These are phyloP conservation scores for Backusella psychrophila DNA, from an alignment of 192 early-diverging fungal species.

Conservation along the genomic window DNA sequence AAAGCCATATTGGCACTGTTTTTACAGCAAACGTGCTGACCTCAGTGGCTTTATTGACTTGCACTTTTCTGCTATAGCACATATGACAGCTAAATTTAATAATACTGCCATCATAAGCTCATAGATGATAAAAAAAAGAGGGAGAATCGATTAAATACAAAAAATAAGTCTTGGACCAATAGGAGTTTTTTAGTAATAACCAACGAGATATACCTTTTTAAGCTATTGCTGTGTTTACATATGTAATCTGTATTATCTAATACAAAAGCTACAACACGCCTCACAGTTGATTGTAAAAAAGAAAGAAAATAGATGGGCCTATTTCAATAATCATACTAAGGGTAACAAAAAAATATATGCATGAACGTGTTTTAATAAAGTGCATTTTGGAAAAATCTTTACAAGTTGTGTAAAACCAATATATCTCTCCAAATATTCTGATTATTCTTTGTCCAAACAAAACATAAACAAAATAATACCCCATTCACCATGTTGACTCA, in stretches of 20 bases:
- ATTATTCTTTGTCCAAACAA: too few species aligned
- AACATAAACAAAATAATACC: too few species aligned
- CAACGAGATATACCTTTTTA: not conserved
- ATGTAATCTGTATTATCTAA: not conserved
- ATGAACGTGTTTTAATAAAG: not conserved
- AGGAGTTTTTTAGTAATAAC: not conserved
- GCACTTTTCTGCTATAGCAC: too few species aligned
- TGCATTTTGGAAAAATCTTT: not conserved
- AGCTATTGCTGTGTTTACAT: not conserved
- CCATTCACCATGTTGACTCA: not conserved
- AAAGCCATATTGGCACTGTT: too few species aligned
- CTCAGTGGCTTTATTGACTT: too few species aligned
- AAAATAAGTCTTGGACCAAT: too few species aligned
- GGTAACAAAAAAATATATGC: not conserved
- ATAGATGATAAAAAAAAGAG: too few species aligned
- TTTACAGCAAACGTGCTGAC: too few species aligned
- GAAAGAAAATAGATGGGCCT: not conserved
- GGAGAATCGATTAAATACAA: too few species aligned
- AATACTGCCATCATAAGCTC: too few species aligned
- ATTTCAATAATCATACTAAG: not conserved
- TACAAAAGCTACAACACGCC: not conserved
- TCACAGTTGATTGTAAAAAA: not conserved
- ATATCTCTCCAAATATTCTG: not conserved
- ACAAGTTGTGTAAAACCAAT: not conserved
- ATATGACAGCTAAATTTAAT: too few species aligned